Conservation (phyloP, 78 protist genomes). For the Dictyostelium capitatum region DNA sequence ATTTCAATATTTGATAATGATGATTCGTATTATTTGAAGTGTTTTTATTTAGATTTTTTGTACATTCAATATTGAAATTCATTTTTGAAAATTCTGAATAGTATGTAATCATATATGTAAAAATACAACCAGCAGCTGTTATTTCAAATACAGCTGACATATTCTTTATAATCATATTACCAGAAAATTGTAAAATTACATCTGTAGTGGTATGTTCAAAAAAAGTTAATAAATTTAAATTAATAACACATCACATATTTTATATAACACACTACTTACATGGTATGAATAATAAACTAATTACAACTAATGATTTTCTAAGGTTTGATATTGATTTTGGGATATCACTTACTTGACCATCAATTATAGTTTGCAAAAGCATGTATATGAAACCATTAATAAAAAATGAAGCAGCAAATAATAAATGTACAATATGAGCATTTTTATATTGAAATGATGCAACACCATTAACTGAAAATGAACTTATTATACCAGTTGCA, state of each 20-base stretch:
- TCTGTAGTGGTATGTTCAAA: not conserved
- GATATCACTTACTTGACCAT: not conserved
- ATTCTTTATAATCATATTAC: not conserved
- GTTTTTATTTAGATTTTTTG: slow-evolving; percentile 16
- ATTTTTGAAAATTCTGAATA: slow-evolving; percentile 34
- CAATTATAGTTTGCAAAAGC: slow-evolving; percentile 22
- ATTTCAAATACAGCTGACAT: slow-evolving; percentile 57
- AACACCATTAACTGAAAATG: slow-evolving; percentile 36
- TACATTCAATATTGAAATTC: slow-evolving; percentile 23
- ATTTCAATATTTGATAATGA: too few relatives aligned
- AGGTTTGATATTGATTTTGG: not conserved
- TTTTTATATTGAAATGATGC: slow-evolving; percentile 60
- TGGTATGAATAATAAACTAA: slow-evolving; percentile 24
- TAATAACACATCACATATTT: not conserved
- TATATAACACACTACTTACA: slow-evolving; percentile 7
- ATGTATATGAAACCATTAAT: slow-evolving; percentile 24
- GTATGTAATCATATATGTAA: slow-evolving; percentile 28
- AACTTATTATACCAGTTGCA: not conserved
- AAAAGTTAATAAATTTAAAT: not conserved
- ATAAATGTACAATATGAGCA: slow-evolving; percentile 23
- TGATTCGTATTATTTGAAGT: too few relatives aligned
- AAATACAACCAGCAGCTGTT: slow-evolving; percentile 2
- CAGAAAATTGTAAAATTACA: slow-evolving; percentile 29
- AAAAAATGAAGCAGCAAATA: slow-evolving; percentile 47
- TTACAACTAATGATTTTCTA: not conserved